Conservation (phyloP, 768 basidiomycete species). For the Leccinum subgranulosum region DNA sequence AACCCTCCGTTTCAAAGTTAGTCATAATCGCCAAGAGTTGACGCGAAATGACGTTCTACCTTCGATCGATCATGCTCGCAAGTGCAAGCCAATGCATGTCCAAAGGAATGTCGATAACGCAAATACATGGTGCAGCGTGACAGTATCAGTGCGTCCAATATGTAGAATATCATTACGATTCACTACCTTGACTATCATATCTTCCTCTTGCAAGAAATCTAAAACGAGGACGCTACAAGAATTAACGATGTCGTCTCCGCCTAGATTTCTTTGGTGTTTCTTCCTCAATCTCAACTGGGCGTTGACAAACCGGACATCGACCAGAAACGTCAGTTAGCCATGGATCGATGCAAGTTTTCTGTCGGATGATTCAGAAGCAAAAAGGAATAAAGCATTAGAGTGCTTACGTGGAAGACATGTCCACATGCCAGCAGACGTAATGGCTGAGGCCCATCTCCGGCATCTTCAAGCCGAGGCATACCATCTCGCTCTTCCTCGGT, state of each 20-base stretch:
- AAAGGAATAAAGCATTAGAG: neutral
- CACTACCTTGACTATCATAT: conserved; percentile 27
- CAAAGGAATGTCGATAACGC: conserved; percentile 25
- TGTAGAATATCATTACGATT: conserved; percentile 31
- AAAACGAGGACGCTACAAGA: conserved; percentile 1
- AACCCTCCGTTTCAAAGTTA: neutral
- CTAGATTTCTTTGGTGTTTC: conserved; percentile 33
- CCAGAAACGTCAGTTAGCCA: conserved; percentile 86
- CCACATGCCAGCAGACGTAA: conserved; percentile 74
- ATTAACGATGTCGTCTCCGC: conserved; percentile 22
- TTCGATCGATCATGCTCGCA: neutral
- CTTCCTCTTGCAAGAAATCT: conserved; percentile 11
- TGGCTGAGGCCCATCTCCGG: conserved; percentile 74
- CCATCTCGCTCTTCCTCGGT: conserved; percentile 41
- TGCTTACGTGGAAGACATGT: conserved; percentile 86
- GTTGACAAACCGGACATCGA: conserved; percentile 84
- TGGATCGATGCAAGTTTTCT: conserved; percentile 89
- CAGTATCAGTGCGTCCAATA: conserved; percentile 28
- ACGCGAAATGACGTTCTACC: neutral
- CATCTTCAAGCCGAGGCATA: conserved; percentile 58
- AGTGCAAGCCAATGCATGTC: conserved; percentile 4
- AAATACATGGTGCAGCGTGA: conserved; percentile 19
- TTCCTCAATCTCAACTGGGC: conserved; percentile 55
- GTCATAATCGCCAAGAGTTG: neutral
- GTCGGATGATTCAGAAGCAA: conserved; percentile 5